phyloP scores from a whole-genome alignment of 768 basidiomycete species.

The Leccinellum luteum region DNA sequence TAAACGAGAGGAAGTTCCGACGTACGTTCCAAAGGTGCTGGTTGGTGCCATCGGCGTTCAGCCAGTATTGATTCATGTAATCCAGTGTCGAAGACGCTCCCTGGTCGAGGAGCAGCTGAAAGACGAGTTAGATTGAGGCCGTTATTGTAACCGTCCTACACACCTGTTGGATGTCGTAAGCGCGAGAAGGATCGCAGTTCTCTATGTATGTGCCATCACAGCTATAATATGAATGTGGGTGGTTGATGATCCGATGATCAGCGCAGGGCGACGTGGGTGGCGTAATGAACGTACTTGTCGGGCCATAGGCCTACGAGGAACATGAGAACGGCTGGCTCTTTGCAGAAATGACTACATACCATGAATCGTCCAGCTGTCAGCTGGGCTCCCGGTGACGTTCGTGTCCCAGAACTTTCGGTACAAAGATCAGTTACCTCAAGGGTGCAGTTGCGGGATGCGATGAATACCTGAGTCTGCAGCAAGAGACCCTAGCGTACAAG shows the following conservation, averaged over 20 bases:
- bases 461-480: slow-evolving; percentile 49
- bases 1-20: background rate
- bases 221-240: slow-evolving; percentile 29
- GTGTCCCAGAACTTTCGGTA: slow-evolving; percentile 70
- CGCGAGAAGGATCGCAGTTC: slow-evolving; percentile 42
- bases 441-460: background rate
- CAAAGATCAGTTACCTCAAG: slow-evolving; percentile 1
- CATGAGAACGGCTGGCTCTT: background rate
- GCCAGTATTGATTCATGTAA: slow-evolving; percentile 65
- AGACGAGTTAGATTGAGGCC: background rate
- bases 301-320: slow-evolving; percentile 59
- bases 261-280: background rate
- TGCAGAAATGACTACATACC: slow-evolving; percentile 37
- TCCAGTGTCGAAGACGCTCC: slow-evolving; percentile 55
- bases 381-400: slow-evolving; percentile 57
- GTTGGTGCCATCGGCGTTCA: slow-evolving; percentile 56
- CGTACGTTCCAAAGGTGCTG: slow-evolving; percentile 72
- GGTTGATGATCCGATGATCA: background rate
- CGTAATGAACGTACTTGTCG: slow-evolving; percentile 43
- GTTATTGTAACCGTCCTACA: slow-evolving; percentile 4
- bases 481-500: slow-evolving; percentile 48
- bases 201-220: slow-evolving; percentile 47
- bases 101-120: slow-evolving; percentile 51
- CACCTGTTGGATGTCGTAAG: slow-evolving; percentile 44
- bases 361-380: slow-evolving; percentile 72